Evolutionary conservation across 1,139 yeast species (phyloP).

Genomic region (Kodamaea fungicola): DNA sequence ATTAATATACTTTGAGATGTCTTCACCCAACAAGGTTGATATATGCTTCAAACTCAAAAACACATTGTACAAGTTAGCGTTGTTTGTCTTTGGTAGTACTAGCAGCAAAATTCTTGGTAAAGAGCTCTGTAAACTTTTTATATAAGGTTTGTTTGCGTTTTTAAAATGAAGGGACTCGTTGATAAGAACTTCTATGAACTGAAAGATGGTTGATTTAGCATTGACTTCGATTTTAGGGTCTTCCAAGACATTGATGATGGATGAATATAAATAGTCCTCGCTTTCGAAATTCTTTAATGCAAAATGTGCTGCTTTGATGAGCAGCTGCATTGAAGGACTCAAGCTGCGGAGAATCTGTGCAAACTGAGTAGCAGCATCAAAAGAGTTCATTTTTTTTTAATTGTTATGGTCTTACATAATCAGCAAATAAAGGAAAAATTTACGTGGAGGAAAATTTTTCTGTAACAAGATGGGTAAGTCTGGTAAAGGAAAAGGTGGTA

Average conservation of each 20-base stretch:
- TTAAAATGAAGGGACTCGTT: constrained; percentile 29
- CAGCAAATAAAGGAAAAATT: neutral
- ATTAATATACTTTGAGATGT: constrained; percentile 22
- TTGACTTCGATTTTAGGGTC: constrained; percentile 50
- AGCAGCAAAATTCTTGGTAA: constrained; percentile 47
- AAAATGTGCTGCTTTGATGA: constrained; percentile 56
- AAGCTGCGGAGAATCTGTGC: constrained; percentile 56
- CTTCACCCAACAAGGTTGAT: constrained; percentile 33
- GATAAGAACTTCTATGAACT: constrained; percentile 61
- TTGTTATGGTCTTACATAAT: neutral
- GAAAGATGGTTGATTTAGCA: constrained; percentile 62
- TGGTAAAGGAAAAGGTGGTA: constrained; percentile 61
- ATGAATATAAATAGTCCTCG: constrained; percentile 70
- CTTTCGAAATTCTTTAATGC: constrained; percentile 57
- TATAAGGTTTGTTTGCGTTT: constrained; percentile 41
- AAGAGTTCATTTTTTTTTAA: constrained; percentile 60
- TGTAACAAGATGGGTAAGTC: constrained; percentile 41
- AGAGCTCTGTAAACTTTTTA: constrained; percentile 38
- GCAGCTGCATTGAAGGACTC: constrained; percentile 59
- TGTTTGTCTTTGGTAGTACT: constrained; percentile 49
- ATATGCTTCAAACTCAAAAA: constrained; percentile 38
- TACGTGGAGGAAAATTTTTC: neutral
- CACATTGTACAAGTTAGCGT: constrained; percentile 48
- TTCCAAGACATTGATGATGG: constrained; percentile 65
- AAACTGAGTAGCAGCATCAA: constrained; percentile 72